Conservation (phyloP, 148 eudicot species). For the Pharnaceum exiguum region DNA sequence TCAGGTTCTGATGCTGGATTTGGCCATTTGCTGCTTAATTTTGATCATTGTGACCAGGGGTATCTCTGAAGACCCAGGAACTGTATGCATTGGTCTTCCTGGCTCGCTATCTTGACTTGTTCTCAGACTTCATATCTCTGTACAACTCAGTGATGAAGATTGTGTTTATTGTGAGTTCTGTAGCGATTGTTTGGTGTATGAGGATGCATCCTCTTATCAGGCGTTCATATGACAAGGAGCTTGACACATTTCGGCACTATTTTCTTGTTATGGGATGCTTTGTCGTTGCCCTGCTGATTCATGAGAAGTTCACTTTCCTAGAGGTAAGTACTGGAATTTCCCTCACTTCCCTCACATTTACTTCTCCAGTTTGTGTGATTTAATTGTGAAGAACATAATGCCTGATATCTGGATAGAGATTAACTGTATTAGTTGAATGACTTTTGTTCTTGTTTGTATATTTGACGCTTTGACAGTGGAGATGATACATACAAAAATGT, state of each 20-base stretch:
- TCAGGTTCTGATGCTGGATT: not conserved
- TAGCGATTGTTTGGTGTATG: slow-evolving; percentile 84
- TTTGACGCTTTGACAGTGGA: no score
- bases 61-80: slow-evolving; percentile 96
- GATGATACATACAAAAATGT: no score
- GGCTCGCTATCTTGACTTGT: slow-evolving; percentile 82
- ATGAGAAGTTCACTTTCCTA: slow-evolving; percentile 78
- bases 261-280: slow-evolving; percentile 53
- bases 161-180: slow-evolving; percentile 64
- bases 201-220: slow-evolving; percentile 52
- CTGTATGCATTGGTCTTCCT: slow-evolving; percentile 70
- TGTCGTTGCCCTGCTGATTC: slow-evolving; percentile 54
- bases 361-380: no score
- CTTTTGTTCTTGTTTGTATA: no score
- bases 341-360: no score
- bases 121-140: slow-evolving; percentile 65
- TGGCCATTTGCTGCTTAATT: not conserved
- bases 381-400: no score
- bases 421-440: no score
- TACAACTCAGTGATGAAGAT: slow-evolving; percentile 82
- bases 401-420: no score
- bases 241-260: slow-evolving; percentile 78
- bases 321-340: slow-evolving; percentile 45
- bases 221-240: slow-evolving; percentile 73
- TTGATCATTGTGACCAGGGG: slow-evolving; percentile 36